Evolutionary conservation across 352 stramenopile species (phyloP), one percentile per base, ranked within the genome.

Genomic region (Phytophthora brassicae): DNA sequence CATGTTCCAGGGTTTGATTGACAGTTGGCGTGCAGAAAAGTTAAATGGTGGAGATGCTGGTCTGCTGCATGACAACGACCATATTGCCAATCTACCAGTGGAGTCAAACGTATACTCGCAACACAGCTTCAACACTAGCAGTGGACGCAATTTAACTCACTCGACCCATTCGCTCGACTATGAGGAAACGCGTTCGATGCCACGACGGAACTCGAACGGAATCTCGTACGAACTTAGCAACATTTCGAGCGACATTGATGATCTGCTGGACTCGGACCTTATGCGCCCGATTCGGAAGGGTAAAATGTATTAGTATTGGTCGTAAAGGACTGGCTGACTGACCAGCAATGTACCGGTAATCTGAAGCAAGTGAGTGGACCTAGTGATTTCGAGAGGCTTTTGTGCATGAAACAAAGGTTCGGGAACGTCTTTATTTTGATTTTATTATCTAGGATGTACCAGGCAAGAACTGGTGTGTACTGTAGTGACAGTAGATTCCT

Each of bases 1-100:
- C 66, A 62, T 92, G 22, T 89, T 90, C 45, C 78, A 88, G 36
- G 79, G 71, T 1, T 60, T 92, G 7, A 86, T 90, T 41, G 78
- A 90, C 23, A 79, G 71, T 56, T 76, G 63, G 71, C 71, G 67
- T 22, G 53, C 64, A 17, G 60, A 75, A 48, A 69, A 72, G 51
- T 23, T 58, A 5, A 56, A 14, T 7, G 47, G 41, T 16, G 48
- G 56, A 14, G 56, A 68, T 26, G 60, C 50, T 4, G 46, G n/a
- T n/a, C n/a, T 29, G 12, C 35, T 58, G n/a, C 50, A 70, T 8
- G 60, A 72, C 8, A 63, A 76, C 11, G 63, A 64, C 28, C 28
- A 19, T n/a, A 66, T 73, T 58, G 61, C 59, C 19, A 73, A 68
- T 39, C 48, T 87, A 42, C 75, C 73, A 11, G 70, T 82, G 36